A percentile compares a stretch with the other conserved stretches of the same genome.
Evolutionary conservation across 768 basidiomycete genomes (phyloP).

Genomic region (Naganishia friedmannii): DNA sequence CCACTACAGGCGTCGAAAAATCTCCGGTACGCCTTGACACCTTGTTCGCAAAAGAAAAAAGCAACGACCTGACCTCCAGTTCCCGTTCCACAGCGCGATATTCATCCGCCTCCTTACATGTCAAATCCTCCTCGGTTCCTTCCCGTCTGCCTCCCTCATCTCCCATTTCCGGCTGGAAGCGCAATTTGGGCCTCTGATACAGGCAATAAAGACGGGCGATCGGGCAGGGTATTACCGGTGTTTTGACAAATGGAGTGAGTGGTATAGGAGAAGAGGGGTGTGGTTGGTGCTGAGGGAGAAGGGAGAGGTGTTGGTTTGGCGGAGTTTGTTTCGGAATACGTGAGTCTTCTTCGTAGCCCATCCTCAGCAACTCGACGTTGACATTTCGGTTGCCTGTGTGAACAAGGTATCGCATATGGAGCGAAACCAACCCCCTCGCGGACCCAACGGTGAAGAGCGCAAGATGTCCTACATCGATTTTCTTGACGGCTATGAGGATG

Average conservation of each 20-base stretch:
- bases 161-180: constrained; percentile 30
- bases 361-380: not conserved
- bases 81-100: constrained; percentile 20
- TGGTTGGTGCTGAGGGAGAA: constrained; percentile 33
- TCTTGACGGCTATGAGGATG: constrained; percentile 19
- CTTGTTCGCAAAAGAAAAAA: not conserved
- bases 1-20: constrained; percentile 25
- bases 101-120: constrained; percentile 33
- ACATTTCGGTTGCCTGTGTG: not conserved
- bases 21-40: constrained; percentile 5
- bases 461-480: constrained; percentile 25
- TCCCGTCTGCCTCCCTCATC: constrained; percentile 19
- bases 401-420: constrained; percentile 26
- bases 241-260: constrained; percentile 30
- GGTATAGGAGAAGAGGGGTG: constrained; percentile 29
- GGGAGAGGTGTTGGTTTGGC: constrained; percentile 33
- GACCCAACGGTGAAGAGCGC: constrained; percentile 11
- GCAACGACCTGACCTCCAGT: not conserved
- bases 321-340: constrained; percentile 34
- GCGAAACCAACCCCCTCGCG: constrained; percentile 13
- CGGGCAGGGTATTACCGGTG: constrained; percentile 28
- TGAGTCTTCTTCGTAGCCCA: not conserved
- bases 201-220: constrained; percentile 30
- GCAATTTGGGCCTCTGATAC: constrained; percentile 31
- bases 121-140: constrained; percentile 32